Evolutionary conservation across 768 basidiomycete genomes (phyloP).

Genomic region (Boletus sp.): DNA sequence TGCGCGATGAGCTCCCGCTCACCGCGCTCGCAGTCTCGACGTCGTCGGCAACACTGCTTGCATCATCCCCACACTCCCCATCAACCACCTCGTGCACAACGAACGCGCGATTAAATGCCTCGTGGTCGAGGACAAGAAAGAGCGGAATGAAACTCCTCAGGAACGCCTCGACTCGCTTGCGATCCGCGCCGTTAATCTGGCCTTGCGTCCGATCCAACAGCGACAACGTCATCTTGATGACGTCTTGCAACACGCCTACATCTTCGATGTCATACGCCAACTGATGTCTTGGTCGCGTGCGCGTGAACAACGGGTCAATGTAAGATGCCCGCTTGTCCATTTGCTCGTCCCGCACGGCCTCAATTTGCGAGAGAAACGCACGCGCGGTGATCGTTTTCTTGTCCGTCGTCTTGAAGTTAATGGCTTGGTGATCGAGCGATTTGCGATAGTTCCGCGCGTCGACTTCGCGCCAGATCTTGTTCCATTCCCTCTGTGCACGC

Average conservation of each 20-base stretch:
- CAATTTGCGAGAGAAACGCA: slow-evolving; percentile 78
- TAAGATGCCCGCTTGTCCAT: slow-evolving; percentile 66
- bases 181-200: slow-evolving; percentile 66
- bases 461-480: slow-evolving; percentile 97
- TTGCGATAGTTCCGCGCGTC: slow-evolving; percentile 92
- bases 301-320: slow-evolving; percentile 48
- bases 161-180: slow-evolving; percentile 80
- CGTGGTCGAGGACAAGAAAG: slow-evolving; percentile 72
- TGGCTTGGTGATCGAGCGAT: slow-evolving; percentile 89
- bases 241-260: slow-evolving; percentile 75
- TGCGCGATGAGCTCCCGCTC: slow-evolving; percentile 25
- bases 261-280: slow-evolving; percentile 77
- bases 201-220: slow-evolving; percentile 87
- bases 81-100: slow-evolving; percentile 61
- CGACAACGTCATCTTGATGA: slow-evolving; percentile 82
- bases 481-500: slow-evolving; percentile 95
- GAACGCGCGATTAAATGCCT: slow-evolving; percentile 67
- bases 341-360: slow-evolving; percentile 80
- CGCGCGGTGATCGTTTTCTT: slow-evolving; percentile 80
- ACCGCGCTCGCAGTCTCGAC: slow-evolving; percentile 32
- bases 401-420: slow-evolving; percentile 85
- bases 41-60: slow-evolving; percentile 35
- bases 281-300: slow-evolving; percentile 72
- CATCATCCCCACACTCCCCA: slow-evolving; percentile 53
- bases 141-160: slow-evolving; percentile 73